Evolutionary conservation across 140 eudicot genomes (phyloP), one percentile per base, ranked within the genome.

Genomic region (Ambrosia hybrid): DNA sequence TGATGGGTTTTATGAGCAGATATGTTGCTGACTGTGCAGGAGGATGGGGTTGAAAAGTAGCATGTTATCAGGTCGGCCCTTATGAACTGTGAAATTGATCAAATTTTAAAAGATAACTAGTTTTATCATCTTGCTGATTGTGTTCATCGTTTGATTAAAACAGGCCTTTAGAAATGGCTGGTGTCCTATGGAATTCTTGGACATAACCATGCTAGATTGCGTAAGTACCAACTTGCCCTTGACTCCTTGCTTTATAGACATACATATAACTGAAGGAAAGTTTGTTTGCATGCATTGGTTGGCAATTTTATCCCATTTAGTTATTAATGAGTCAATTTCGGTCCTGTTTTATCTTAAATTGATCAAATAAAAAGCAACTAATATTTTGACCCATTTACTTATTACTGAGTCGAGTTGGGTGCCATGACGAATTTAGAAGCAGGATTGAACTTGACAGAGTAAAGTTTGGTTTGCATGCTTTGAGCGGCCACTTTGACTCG

Each of bases 51-150:
- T 11, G 70, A 43, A 67, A 65, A 15, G 83, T 30, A 65, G 61
- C 70, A 48, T 70, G 68, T 68, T 83, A 52, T 72, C 68, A 73
- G 85, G 83, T 80, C 68, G 39, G 49, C 43, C 66, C 38, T 51
- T 52, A 17, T 51, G n/a, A 43, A 41, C 41, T 57, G 45, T 39
- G n/a, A 76, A 68, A 2, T 66, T 63, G 10, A 46, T 70, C 1
- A 6, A 41, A 3, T 3, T 37, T 37, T 37, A 37, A 57, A 57
- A 57, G 30, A 30, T 7, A 51, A 9, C 6, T 55, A 51, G 71
- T 55, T 66, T 5, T 43, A 11, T 63, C 8, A 41, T 63, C 39
- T 34, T 68, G 34, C 67, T 70, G 36, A 65, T 66, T 4, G 39
- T 38, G 14, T 63, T 73, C 10, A 7, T 80, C 16, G 10, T 73